A percentile compares a stretch with the other conserved stretches of the same genome.
Conservation (phyloP, 306 rosid species). For the Leucaena leucocephala region DNA sequence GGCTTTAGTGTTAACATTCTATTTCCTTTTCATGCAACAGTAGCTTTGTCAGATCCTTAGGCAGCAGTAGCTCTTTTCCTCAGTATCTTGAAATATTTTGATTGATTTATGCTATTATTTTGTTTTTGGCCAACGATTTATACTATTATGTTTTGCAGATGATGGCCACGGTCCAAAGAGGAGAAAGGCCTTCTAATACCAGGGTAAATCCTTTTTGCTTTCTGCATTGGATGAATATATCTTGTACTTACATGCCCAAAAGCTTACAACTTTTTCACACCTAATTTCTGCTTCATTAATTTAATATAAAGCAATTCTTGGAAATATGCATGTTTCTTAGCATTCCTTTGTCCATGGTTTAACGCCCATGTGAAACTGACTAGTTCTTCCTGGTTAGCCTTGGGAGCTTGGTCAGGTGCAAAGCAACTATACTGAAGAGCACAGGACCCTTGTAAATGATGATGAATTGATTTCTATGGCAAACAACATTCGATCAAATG, state of each 20-base stretch:
- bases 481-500: slow-evolving; percentile 50
- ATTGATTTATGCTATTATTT: slow-evolving; percentile 27
- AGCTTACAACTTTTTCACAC: slow-evolving; percentile 10
- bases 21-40: neutral
- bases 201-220: slow-evolving; percentile 58
- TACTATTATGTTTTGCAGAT: slow-evolving; percentile 56
- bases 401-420: slow-evolving; percentile 79
- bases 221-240: slow-evolving; percentile 23
- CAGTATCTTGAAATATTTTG: slow-evolving; percentile 11
- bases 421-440: slow-evolving; percentile 49
- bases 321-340: slow-evolving; percentile 19
- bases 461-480: slow-evolving; percentile 45
- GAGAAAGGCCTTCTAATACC: slow-evolving; percentile 73
- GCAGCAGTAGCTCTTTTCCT: slow-evolving; percentile 26
- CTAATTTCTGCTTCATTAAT: slow-evolving; percentile 17
- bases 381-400: slow-evolving; percentile 57
- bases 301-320: neutral
- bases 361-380: slow-evolving; percentile 35
- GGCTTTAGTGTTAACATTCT: neutral
- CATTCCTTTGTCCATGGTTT: slow-evolving; percentile 28
- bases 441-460: slow-evolving; percentile 53
- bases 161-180: slow-evolving; percentile 92
- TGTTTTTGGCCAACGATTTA: slow-evolving; percentile 50
- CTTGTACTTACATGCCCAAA: slow-evolving; percentile 22
- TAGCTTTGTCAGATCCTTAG: neutral